phyloP scores from a whole-genome alignment of 495 filamentous ascomycete genomes.

The Cercophora sp. region DNA sequence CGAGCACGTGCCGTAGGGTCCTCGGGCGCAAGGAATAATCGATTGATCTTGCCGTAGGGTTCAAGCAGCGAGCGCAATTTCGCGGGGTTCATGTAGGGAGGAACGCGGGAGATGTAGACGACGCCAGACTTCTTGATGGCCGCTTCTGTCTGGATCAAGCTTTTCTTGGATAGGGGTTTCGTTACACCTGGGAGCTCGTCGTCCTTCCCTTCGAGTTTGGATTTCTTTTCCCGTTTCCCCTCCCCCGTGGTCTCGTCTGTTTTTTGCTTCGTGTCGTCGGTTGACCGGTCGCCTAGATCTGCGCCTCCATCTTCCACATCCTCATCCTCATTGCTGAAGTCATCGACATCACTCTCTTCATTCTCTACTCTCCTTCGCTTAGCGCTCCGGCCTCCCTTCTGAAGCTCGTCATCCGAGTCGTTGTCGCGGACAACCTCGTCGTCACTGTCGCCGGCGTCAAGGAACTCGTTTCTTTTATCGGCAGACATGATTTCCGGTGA shows the following conservation, averaged over 20 bases:
- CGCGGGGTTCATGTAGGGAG: slow-evolving; percentile 89
- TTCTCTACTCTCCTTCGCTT: slow-evolving; percentile 62
- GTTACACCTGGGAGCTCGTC: slow-evolving; percentile 41
- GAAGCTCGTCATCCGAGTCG: slow-evolving; percentile 66
- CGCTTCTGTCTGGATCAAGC: slow-evolving; percentile 53
- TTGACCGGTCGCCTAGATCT: slow-evolving; percentile 14
- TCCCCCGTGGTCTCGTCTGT: slow-evolving; percentile 11
- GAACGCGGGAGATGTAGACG: slow-evolving; percentile 84
- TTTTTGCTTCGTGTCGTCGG: slow-evolving; percentile 13
- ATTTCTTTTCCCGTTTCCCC: slow-evolving; percentile 14
- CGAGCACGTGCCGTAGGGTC: slow-evolving; percentile 56
- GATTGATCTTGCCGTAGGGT: slow-evolving; percentile 72
- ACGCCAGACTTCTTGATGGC: slow-evolving; percentile 67
- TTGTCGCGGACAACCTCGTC: slow-evolving; percentile 60
- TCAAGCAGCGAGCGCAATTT: slow-evolving; percentile 75
- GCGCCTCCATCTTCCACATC: slow-evolving; percentile 28
- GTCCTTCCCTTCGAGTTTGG: slow-evolving; percentile 19
- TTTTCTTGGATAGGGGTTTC: slow-evolving; percentile 54
- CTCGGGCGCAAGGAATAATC: slow-evolving; percentile 84
- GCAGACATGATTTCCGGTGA: too few relatives aligned
- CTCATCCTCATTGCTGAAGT: slow-evolving; percentile 30
- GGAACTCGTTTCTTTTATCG: slow-evolving; percentile 71
- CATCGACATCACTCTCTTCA: slow-evolving; percentile 38
- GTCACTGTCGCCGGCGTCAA: slow-evolving; percentile 67
- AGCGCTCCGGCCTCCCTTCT: slow-evolving; percentile 56